phyloP scores from a whole-genome alignment of 257 asterid genomes.

The Cruciata laevipes region DNA sequence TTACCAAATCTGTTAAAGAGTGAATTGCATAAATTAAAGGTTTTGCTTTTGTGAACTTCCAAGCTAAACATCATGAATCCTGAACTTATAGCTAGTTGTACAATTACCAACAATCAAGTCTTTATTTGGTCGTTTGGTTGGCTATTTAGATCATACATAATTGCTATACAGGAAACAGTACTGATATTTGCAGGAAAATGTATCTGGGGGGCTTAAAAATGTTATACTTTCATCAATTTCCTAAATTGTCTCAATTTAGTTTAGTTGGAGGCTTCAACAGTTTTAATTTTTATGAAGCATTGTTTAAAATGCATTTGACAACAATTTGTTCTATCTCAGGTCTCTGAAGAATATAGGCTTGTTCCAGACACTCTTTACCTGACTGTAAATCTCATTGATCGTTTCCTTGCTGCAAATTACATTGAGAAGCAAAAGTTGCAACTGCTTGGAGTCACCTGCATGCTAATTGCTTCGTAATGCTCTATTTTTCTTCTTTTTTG shows the following conservation, averaged over 20 bases:
- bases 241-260: not conserved
- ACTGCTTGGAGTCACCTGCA: conserved; percentile 96
- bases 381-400: conserved; percentile 90
- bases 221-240: not conserved
- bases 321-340: conserved; percentile 45
- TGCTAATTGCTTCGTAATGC: conserved; percentile 97
- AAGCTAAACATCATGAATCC: not conserved
- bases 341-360: conserved; percentile 85
- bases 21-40: not conserved
- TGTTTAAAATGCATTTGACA: not conserved
- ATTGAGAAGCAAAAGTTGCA: conserved; percentile 87
- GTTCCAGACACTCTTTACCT: conserved; percentile 96
- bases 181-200: not conserved
- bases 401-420: conserved; percentile 63
- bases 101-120: not conserved
- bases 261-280: not conserved
- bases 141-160: not conserved
- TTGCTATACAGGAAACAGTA: not conserved
- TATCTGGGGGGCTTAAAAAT: not conserved
- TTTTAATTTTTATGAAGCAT: conserved; percentile 4
- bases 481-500: conserved; percentile 2
- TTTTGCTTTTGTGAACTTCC: not conserved
- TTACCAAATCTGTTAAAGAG: not conserved
- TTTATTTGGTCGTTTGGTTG: no score
- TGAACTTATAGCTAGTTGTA: not conserved